Evolutionary conservation across 2,329 filamentous ascomycete species (phyloP).

Genomic region (Dactylellina cionopaga): DNA sequence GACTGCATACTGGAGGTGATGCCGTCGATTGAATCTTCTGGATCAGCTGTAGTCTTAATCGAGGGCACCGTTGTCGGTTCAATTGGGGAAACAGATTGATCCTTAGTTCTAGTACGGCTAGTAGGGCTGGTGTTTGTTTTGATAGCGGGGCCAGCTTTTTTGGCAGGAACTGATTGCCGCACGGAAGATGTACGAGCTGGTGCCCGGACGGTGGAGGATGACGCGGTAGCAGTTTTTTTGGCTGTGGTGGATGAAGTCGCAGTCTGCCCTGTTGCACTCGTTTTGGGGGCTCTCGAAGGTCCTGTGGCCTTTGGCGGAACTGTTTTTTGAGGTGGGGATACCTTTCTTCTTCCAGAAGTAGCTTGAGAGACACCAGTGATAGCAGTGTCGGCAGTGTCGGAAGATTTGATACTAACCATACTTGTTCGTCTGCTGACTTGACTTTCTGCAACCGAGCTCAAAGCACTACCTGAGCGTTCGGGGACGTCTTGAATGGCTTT

Average conservation of each 20-base stretch:
- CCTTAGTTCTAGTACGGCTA: not conserved
- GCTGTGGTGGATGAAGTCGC: not conserved
- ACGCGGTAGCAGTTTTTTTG: not conserved
- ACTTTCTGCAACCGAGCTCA: slow-evolving; percentile 45
- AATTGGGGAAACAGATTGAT: slow-evolving; percentile 17
- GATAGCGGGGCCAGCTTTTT: slow-evolving; percentile 39
- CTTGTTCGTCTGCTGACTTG: slow-evolving; percentile 40
- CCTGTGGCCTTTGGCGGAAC: slow-evolving; percentile 1
- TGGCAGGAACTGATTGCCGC: not conserved
- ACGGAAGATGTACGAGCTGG: slow-evolving; percentile 53
- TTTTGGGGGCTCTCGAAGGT: not conserved
- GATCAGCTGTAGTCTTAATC: slow-evolving; percentile 42
- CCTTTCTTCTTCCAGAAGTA: slow-evolving; percentile 27
- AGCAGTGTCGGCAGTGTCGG: slow-evolving; percentile 39
- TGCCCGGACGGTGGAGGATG: slow-evolving; percentile 57
- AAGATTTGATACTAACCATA: slow-evolving; percentile 47
- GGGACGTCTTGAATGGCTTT: slow-evolving; percentile 47
- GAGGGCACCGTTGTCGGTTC: slow-evolving; percentile 22
- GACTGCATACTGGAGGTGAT: slow-evolving; percentile 71
- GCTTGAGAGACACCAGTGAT: slow-evolving; percentile 40
- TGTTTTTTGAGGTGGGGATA: slow-evolving; percentile 29
- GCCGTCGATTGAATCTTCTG: slow-evolving; percentile 65
- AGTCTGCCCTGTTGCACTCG: not conserved
- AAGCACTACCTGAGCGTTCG: slow-evolving; percentile 33
- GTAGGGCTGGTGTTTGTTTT: not conserved